Evolutionary conservation across 2,329 filamentous ascomycete species (phyloP).

Genomic region (Aspergillus sp.): DNA sequence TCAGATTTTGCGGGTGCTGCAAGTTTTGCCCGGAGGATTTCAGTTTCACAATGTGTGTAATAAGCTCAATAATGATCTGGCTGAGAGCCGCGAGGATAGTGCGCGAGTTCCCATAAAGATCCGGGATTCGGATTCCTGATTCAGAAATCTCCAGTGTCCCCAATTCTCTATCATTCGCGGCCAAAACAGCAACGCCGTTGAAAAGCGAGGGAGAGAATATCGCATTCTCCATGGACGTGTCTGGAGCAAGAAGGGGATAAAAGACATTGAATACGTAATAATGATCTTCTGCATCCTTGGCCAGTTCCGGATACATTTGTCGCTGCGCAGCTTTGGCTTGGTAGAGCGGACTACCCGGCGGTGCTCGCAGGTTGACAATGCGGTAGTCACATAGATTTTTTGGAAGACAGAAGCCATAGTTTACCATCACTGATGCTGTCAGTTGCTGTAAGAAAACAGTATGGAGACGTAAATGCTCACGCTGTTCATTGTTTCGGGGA

Average conservation of each 20-base stretch:
- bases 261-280: conserved; percentile 43
- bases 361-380: conserved; percentile 35
- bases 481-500: conserved; percentile 68
- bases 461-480: conserved; percentile 18
- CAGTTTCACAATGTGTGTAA: conserved; percentile 34
- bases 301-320: conserved; percentile 27
- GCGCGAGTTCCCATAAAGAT: conserved; percentile 31
- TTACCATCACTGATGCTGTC: conserved; percentile 34
- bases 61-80: conserved; percentile 38
- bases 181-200: conserved; percentile 37
- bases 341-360: conserved; percentile 34
- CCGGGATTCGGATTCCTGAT: conserved; percentile 22
- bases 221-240: conserved; percentile 32
- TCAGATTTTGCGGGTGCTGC: conserved; percentile 30
- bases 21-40: conserved; percentile 21
- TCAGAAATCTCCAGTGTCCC: conserved; percentile 29
- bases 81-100: conserved; percentile 35
- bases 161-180: conserved; percentile 38
- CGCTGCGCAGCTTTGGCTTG: conserved; percentile 29
- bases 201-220: conserved; percentile 41
- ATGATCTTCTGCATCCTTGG: conserved; percentile 27
- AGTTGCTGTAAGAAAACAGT: not conserved
- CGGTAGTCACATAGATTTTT: conserved; percentile 42
- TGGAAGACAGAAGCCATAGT: conserved; percentile 42
- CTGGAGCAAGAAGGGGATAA: conserved; percentile 34